phyloP scores from a whole-genome alignment of 176 grass and related monocot genomes.

The Carex kokanica region DNA sequence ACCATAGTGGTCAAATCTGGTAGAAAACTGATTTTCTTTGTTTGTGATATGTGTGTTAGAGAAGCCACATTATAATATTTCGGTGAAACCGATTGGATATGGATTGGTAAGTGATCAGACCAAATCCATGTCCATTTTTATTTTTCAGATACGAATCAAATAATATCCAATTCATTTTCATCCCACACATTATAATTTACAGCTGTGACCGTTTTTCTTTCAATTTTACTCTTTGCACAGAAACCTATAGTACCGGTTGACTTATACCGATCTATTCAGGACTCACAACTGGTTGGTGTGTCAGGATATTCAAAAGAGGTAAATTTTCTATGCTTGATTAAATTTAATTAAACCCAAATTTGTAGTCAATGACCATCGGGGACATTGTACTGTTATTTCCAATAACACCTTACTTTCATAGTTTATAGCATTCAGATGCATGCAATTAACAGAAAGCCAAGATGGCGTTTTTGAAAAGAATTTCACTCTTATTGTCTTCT shows the following conservation, averaged over 20 bases:
- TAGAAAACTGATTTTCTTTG: not conserved
- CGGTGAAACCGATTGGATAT: not conserved
- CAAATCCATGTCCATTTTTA: not conserved
- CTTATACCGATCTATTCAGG: conserved; percentile 69
- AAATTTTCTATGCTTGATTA: conserved; percentile 23
- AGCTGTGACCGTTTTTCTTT: conserved; percentile 18
- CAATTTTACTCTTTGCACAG: conserved; percentile 34
- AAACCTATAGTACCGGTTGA: conserved; percentile 76
- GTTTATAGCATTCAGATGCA: too few species aligned
- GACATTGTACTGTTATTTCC: too few species aligned
- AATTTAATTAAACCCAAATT: not conserved
- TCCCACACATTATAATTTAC: conserved; percentile 24
- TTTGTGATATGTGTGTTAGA: conserved; percentile 13
- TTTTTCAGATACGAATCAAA: not conserved
- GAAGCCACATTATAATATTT: not conserved
- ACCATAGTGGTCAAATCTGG: conserved; percentile 6
- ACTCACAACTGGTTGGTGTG: conserved; percentile 80
- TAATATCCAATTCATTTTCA: not conserved
- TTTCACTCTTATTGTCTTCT: too few species aligned
- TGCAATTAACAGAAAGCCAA: too few species aligned
- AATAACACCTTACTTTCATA: too few species aligned
- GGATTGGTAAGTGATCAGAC: not conserved
- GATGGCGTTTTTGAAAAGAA: too few species aligned
- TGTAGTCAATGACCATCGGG: not conserved
- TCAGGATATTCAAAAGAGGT: conserved; percentile 86